Evolutionary conservation across 2,329 filamentous ascomycete species (phyloP).

Genomic region (Aspergillus sp.): DNA sequence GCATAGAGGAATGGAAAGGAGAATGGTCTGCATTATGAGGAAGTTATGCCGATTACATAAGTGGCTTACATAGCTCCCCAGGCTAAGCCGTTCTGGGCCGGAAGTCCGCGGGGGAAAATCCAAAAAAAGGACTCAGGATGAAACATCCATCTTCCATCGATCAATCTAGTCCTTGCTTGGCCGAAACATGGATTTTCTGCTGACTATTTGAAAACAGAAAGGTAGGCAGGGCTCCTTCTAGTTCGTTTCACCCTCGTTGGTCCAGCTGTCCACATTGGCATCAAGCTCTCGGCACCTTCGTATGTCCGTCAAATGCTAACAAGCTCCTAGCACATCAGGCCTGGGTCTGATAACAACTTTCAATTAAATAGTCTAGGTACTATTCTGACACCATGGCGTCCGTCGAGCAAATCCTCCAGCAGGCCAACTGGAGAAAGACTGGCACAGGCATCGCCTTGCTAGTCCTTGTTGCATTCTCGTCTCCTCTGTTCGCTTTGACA

Average conservation of each 20-base stretch:
- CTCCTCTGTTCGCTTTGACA: constrained; percentile 57
- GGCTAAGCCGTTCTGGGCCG: constrained; percentile 13
- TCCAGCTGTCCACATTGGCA: no score
- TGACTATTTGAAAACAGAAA: neutral
- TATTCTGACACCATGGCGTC: constrained; percentile 24
- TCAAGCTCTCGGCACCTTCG: no score
- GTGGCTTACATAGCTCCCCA: neutral
- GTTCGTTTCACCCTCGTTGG: no score
- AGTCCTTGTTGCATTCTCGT: constrained; percentile 39
- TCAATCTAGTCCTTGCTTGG: neutral
- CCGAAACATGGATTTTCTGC: constrained; percentile 12
- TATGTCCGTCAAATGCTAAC: no score
- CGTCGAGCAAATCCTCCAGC: constrained; percentile 22
- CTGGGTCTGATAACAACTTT: no score
- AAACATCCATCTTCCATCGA: neutral
- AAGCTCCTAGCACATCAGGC: no score
- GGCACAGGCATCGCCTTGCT: constrained; percentile 32
- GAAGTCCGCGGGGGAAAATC: constrained; percentile 21
- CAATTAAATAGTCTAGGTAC: neutral
- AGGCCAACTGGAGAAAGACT: constrained; percentile 24
- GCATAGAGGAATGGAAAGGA: neutral
- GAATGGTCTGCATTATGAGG: neutral
- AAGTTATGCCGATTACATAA: neutral
- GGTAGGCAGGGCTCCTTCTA: no score
- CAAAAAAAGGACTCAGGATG: neutral